phyloP scores from a whole-genome alignment of 495 filamentous ascomycete species.

The Polyplosphaeria fusca region DNA sequence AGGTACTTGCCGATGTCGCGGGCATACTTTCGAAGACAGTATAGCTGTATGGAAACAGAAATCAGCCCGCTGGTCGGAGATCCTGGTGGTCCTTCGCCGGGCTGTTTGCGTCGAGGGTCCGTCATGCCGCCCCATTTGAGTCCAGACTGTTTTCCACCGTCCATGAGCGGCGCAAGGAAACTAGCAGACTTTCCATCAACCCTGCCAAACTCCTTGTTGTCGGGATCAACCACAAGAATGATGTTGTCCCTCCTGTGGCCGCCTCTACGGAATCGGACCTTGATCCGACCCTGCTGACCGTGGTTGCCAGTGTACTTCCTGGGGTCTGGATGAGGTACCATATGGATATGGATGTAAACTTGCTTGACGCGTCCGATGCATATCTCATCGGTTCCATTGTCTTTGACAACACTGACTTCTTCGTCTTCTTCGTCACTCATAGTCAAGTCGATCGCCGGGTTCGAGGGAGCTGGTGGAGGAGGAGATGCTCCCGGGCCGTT shows the following conservation, averaged over 20 bases:
- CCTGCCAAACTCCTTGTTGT: constrained; percentile 67
- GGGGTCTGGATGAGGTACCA: constrained; percentile 63
- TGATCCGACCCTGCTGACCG: constrained; percentile 67
- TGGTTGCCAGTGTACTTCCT: constrained; percentile 50
- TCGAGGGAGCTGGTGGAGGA: constrained; percentile 60
- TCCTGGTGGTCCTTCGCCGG: constrained; percentile 54
- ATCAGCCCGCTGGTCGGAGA: constrained; percentile 51
- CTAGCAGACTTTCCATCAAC: constrained; percentile 66
- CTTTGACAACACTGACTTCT: constrained; percentile 51
- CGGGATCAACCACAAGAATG: constrained; percentile 68
- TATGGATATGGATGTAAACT: constrained; percentile 63
- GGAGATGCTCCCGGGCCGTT: constrained; percentile 35
- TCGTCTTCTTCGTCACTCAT: constrained; percentile 47
- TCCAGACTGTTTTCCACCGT: constrained; percentile 51
- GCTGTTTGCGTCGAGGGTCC: constrained; percentile 55
- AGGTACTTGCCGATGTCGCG: constrained; percentile 62
- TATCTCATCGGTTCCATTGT: constrained; percentile 56
- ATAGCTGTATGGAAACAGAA: constrained; percentile 67
- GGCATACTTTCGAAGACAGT: constrained; percentile 68
- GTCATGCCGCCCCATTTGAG: constrained; percentile 67
- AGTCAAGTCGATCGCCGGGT: constrained; percentile 28
- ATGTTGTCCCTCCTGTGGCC: constrained; percentile 47
- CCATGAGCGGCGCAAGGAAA: constrained; percentile 68
- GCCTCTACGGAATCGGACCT: constrained; percentile 59
- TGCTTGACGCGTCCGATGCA: constrained; percentile 80